Conservation (phyloP, 306 rosid species). For the Pachyrhizus erosus region DNA sequence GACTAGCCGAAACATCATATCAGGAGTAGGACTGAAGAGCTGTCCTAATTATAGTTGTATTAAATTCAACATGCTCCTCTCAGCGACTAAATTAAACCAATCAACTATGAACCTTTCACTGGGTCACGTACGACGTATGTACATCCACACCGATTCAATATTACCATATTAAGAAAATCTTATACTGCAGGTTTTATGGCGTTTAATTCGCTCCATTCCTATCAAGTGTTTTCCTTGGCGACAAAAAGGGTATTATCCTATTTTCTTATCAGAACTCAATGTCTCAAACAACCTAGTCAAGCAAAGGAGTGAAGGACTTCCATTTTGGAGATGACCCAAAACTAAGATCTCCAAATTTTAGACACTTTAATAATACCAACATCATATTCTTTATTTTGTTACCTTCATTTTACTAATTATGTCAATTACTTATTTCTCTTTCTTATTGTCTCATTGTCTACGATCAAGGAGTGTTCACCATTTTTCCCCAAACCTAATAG, state of each 20-base stretch:
- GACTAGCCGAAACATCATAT: slow-evolving; percentile 15
- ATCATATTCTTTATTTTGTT: too few species aligned
- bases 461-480: background rate
- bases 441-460: background rate
- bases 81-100: background rate
- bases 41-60: slow-evolving; percentile 9
- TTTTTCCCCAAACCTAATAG: background rate
- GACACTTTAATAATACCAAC: background rate
- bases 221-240: background rate
- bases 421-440: background rate
- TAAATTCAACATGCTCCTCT: background rate
- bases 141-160: background rate
- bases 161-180: background rate
- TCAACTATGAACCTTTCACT: background rate
- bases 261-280: background rate
- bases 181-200: background rate
- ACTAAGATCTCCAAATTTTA: background rate
- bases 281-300: background rate
- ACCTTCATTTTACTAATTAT: background rate
- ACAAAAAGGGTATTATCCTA: background rate
- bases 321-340: background rate
- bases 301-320: too few species aligned
- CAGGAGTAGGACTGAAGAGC: slow-evolving; percentile 6
- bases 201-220: background rate
- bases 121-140: background rate